Conservation (phyloP, 2,329 filamentous ascomycete genomes). For the Ascochyta rabiei region DNA sequence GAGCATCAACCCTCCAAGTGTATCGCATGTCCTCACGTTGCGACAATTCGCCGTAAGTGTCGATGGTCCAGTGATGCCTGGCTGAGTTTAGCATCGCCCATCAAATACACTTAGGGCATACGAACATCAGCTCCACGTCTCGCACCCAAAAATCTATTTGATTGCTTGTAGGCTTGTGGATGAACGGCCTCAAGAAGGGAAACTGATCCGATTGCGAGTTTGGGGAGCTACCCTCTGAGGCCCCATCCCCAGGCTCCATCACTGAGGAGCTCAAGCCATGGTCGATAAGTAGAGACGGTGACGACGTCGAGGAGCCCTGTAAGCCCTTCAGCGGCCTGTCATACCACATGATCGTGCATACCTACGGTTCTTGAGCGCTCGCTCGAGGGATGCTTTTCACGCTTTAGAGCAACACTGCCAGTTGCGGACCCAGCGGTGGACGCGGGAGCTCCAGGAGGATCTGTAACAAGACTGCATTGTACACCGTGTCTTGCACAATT, state of each 20-base stretch:
- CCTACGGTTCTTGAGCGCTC: slow-evolving; percentile 27
- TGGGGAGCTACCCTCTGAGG: slow-evolving; percentile 34
- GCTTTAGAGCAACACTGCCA: slow-evolving; percentile 18
- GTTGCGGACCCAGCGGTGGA: slow-evolving; percentile 19
- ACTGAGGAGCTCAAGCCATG: slow-evolving; percentile 28
- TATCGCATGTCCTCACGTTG: slow-evolving; percentile 32
- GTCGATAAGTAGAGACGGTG: slow-evolving; percentile 29
- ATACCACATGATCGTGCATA: not conserved
- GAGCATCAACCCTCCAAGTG: slow-evolving; percentile 44
- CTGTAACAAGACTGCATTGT: slow-evolving; percentile 42
- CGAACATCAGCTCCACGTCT: slow-evolving; percentile 45
- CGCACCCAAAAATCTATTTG: slow-evolving; percentile 39
- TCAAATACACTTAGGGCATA: not conserved
- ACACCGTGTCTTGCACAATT: slow-evolving; percentile 47
- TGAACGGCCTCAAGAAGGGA: slow-evolving; percentile 41
- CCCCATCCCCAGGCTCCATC: slow-evolving; percentile 11
- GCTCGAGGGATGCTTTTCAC: slow-evolving; percentile 16
- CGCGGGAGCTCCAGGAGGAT: slow-evolving; percentile 25
- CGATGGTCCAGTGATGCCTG: slow-evolving; percentile 44
- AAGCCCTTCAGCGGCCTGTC: not conserved
- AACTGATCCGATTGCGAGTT: slow-evolving; percentile 38
- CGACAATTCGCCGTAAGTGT: slow-evolving; percentile 33
- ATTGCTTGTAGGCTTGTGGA: slow-evolving; percentile 26
- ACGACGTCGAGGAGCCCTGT: slow-evolving; percentile 24
- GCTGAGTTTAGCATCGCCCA: not conserved